Percentiles rank a stretch among this genome's conserved stretches.
These are phyloP conservation scores for Leccinum griseonigrum DNA, from an alignment of 1,284 basidiomycete genomes.

Conservation along the genomic window DNA sequence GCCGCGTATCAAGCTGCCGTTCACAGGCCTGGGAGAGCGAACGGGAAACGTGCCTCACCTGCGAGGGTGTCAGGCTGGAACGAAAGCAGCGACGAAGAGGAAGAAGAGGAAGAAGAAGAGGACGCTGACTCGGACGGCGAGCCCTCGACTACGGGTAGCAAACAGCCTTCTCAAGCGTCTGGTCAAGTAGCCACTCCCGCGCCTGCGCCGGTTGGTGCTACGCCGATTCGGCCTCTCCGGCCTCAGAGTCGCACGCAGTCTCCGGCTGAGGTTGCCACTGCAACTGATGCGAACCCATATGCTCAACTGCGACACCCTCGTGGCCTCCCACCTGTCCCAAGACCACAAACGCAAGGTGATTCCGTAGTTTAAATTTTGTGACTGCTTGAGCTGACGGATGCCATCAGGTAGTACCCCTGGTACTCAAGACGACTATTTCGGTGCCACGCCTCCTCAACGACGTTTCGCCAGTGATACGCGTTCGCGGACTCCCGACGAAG, in stretches of 20 bases:
- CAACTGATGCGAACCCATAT: constrained; percentile 34
- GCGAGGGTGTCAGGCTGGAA: constrained; percentile 56
- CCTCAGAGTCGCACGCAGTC: constrained; percentile 32
- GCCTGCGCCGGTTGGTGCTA: constrained; percentile 23
- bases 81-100: constrained; percentile 75
- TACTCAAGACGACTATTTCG: constrained; percentile 22
- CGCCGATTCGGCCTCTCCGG: constrained; percentile 30
- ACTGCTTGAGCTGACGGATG: constrained; percentile 13
- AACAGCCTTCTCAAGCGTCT: constrained; percentile 27
- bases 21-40: constrained; percentile 68
- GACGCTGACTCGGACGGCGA: constrained; percentile 65
- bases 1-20: constrained; percentile 73
- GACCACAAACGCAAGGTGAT: constrained; percentile 35
- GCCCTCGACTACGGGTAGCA: constrained; percentile 35
- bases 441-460: constrained; percentile 29
- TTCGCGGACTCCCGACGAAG: constrained; percentile 40
- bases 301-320: constrained; percentile 38
- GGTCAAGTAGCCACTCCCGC: constrained; percentile 20
- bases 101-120: constrained; percentile 71
- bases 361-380: constrained; percentile 3
- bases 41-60: constrained; percentile 49
- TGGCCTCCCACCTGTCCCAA: constrained; percentile 44
- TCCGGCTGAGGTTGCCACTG: constrained; percentile 28
- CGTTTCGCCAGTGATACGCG: constrained; percentile 47
- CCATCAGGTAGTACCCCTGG: constrained; percentile 14